Percentiles rank a stretch among this genome's conserved stretches.
phyloP scores from a whole-genome alignment of 345 rosid species.

The Mangifera indica region DNA sequence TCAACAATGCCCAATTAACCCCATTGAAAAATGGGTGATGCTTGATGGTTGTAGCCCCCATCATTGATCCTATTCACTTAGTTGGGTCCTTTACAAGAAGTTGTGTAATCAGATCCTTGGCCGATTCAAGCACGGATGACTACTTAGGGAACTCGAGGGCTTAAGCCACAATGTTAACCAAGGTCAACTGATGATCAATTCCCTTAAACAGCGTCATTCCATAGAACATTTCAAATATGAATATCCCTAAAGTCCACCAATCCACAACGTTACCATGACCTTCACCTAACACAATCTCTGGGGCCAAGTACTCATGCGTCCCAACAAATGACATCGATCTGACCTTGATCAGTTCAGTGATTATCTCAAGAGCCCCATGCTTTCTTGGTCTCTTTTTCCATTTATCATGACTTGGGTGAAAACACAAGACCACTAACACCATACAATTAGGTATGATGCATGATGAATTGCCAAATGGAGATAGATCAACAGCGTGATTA shows the following conservation, averaged over 20 bases:
- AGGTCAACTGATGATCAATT: constrained; percentile 50
- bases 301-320: constrained; percentile 69
- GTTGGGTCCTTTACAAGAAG: constrained; percentile 51
- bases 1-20: constrained; percentile 61
- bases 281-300: constrained; percentile 61
- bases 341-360: constrained; percentile 56
- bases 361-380: constrained; percentile 39
- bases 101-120: constrained; percentile 53
- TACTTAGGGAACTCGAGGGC: constrained; percentile 65
- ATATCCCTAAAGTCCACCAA: constrained; percentile 71
- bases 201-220: constrained; percentile 61
- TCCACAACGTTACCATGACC: constrained; percentile 72
- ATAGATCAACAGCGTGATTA: not conserved
- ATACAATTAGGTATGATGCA: constrained; percentile 65
- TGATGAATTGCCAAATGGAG: constrained; percentile 34
- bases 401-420: constrained; percentile 32
- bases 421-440: constrained; percentile 49
- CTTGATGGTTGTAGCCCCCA: constrained; percentile 56
- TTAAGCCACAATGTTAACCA: constrained; percentile 58
- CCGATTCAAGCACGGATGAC: constrained; percentile 37
- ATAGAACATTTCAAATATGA: constrained; percentile 54
- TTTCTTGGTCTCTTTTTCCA: constrained; percentile 31
- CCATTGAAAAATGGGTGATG: constrained; percentile 52
- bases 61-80: constrained; percentile 51
- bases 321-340: constrained; percentile 68